phyloP scores from a whole-genome alignment of 108 stramenopile genomes.

The Nannochloropsis gaditana region DNA sequence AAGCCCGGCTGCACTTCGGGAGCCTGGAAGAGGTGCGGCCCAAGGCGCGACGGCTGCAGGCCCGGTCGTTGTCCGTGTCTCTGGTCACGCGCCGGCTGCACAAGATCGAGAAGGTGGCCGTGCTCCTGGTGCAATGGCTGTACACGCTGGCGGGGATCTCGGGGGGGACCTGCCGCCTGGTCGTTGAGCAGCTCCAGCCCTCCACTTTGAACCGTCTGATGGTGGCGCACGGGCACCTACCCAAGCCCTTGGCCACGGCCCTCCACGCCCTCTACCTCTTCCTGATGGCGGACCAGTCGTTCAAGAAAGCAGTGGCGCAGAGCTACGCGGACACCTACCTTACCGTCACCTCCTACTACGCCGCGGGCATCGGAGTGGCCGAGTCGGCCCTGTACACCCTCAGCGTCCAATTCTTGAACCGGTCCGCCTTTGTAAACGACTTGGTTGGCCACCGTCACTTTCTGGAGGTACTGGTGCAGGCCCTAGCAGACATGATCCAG shows the following conservation, averaged over 20 bases:
- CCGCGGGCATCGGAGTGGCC: conserved; percentile 70
- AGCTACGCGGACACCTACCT: conserved; percentile 79
- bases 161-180: conserved; percentile 46
- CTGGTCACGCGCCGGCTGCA: background rate
- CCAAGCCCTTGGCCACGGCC: conserved; percentile 27
- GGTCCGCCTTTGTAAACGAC: conserved; percentile 76
- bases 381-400: conserved; percentile 65
- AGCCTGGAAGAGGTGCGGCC: background rate
- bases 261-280: conserved; percentile 76
- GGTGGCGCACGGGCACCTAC: conserved; percentile 32
- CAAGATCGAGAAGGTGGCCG: background rate
- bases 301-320: conserved; percentile 77
- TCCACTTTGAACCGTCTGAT: conserved; percentile 37
- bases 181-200: conserved; percentile 38
- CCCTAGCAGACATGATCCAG: conserved; percentile 61
- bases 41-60: background rate
- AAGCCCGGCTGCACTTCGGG: conserved; percentile 18
- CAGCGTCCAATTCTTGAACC: conserved; percentile 82
- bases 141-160: conserved; percentile 32
- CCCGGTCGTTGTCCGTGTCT: background rate
- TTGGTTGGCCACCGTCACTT: conserved; percentile 62
- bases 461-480: conserved; percentile 60
- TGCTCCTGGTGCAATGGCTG: conserved; percentile 41
- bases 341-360: conserved; percentile 67
- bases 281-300: conserved; percentile 79